phyloP scores from a whole-genome alignment of 23 red algal genomes.

The Pyropia haitanensis region DNA sequence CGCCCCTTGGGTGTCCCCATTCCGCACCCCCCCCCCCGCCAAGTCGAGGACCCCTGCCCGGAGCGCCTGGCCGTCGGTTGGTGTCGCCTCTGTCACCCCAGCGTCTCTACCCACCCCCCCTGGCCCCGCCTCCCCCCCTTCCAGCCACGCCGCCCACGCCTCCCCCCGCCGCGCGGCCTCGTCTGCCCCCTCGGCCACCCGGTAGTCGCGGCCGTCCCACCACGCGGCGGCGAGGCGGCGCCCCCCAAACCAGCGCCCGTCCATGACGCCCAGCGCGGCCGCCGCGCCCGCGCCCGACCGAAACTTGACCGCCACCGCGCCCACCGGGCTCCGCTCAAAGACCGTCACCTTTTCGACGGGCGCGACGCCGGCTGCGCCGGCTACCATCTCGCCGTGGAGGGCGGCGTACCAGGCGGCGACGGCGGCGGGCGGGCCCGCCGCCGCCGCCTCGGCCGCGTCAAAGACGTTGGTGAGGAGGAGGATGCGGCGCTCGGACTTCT shows the following conservation, averaged over 20 bases:
- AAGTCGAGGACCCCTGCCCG: too few species aligned
- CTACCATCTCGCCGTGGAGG: conserved; percentile 41
- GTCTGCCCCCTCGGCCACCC: conserved; percentile 52
- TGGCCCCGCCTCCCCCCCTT: neutral
- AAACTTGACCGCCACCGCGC: conserved; percentile 59
- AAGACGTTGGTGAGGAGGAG: conserved; percentile 75
- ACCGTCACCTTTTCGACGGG: conserved; percentile 55
- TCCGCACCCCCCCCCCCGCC: too few species aligned
- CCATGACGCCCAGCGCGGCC: conserved; percentile 58
- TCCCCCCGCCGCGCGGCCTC: conserved; percentile 20
- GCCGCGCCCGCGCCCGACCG: conserved; percentile 9
- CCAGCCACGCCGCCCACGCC: conserved; percentile 46
- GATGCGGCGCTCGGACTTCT: conserved; percentile 20
- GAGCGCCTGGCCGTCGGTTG: too few species aligned
- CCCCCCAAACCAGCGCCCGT: conserved; percentile 66
- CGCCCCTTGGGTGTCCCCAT: too few species aligned
- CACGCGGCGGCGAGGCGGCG: conserved; percentile 37
- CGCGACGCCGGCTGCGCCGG: conserved; percentile 26
- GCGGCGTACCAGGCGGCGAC: conserved; percentile 2
- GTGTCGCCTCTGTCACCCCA: too few species aligned
- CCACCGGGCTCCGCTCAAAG: conserved; percentile 57
- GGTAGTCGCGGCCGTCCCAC: conserved; percentile 70
- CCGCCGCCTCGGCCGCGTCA: conserved; percentile 24
- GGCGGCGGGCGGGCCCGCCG: neutral
- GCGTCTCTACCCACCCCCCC: too few species aligned